phyloP scores from a whole-genome alignment of 2,329 filamentous ascomycete species.

The Penicillium griseofulvum region DNA sequence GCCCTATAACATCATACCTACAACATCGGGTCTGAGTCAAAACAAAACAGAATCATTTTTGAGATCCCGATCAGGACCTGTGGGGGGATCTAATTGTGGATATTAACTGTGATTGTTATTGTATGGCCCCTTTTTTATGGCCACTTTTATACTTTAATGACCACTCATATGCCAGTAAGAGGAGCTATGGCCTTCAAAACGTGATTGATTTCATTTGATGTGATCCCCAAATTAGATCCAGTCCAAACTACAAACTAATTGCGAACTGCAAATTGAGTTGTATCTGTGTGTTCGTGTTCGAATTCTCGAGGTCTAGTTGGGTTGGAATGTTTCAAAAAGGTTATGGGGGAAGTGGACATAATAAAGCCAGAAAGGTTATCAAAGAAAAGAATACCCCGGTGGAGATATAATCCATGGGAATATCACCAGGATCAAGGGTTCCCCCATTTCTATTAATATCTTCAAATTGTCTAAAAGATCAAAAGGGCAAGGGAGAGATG shows the following conservation, averaged over 20 bases:
- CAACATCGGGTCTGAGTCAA: slow-evolving; percentile 2
- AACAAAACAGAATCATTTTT: not conserved
- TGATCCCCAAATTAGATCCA: not conserved
- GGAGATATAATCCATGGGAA: not conserved
- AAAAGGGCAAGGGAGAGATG: not conserved
- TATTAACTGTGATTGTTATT: not conserved
- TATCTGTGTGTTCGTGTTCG: not conserved
- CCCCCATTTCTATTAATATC: not conserved
- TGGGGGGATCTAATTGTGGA: slow-evolving; percentile 7
- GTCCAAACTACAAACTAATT: not conserved
- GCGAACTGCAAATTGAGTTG: not conserved
- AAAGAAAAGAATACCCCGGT: not conserved
- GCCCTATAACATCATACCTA: not conserved
- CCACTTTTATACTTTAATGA: not conserved
- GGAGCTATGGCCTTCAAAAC: slow-evolving; percentile 12
- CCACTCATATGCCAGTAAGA: slow-evolving; percentile 1
- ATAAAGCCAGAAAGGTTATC: not conserved
- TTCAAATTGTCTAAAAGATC: not conserved
- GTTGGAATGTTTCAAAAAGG: not conserved
- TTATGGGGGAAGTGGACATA: not conserved
- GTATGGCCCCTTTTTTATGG: slow-evolving; percentile 6
- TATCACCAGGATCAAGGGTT: not conserved
- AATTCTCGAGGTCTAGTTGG: not conserved
- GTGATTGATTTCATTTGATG: slow-evolving; percentile 5
- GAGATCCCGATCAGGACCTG: slow-evolving; percentile 10